Evolutionary conservation across 306 rosid species (phyloP).

Genomic region (Acmispon strigosus): DNA sequence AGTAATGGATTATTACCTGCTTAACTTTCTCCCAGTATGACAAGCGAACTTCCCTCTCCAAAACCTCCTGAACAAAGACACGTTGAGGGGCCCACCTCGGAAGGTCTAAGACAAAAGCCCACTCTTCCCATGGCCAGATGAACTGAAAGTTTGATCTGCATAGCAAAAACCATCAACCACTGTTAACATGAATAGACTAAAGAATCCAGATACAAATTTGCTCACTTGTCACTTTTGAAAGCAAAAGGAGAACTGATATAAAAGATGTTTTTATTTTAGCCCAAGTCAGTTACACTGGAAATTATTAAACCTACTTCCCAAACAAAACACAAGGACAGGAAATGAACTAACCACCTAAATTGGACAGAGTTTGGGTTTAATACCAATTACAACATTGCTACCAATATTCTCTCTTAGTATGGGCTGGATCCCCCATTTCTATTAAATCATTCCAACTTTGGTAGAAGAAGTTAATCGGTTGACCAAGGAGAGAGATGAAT

Average conservation of each 20-base stretch:
- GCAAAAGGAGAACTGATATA: background rate
- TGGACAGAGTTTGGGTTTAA: too few species aligned
- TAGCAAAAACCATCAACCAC: slow-evolving; percentile 16
- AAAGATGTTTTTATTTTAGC: background rate
- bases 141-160: slow-evolving; percentile 96
- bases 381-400: too few species aligned
- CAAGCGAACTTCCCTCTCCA: slow-evolving; percentile 96
- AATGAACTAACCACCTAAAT: background rate
- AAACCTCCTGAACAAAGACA: slow-evolving; percentile 94
- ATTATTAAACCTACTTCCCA: slow-evolving; percentile 8
- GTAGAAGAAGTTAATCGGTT: too few species aligned
- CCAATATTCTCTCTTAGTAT: too few species aligned
- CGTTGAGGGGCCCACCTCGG: slow-evolving; percentile 99
- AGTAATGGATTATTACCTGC: slow-evolving; percentile 60
- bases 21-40: slow-evolving; percentile 98
- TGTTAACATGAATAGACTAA: background rate
- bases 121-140: slow-evolving; percentile 99
- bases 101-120: slow-evolving; percentile 88
- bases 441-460: too few species aligned
- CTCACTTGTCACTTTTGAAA: background rate
- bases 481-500: too few species aligned
- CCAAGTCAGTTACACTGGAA: background rate
- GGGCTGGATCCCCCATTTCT: too few species aligned
- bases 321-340: background rate
- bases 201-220: background rate